Evolutionary conservation across 495 filamentous ascomycete species (phyloP), one percentile per base, ranked within the genome.

Genomic region (Geopyxis carbonaria): DNA sequence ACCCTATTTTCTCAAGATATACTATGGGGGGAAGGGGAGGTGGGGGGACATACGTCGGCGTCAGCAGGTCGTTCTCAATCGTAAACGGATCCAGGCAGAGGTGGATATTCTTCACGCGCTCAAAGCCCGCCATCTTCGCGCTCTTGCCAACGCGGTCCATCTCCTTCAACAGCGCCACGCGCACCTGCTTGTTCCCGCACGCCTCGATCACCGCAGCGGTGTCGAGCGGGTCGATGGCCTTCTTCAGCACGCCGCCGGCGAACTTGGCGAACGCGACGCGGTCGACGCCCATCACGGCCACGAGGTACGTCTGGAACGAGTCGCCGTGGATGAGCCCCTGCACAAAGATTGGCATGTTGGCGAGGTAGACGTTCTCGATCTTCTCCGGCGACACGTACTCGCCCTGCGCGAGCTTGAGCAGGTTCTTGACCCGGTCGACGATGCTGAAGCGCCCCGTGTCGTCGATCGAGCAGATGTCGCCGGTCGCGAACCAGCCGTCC

Each of bases 321-420:
- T 97, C 89, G 27, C 89, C 89, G 58, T 97, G 87, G 22, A 94
- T 80, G 45, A 82, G 93, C 2, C 73, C 87, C 55, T 77, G 77
- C 31, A 73, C 69, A 16, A 95, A 63, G 40, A 81, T 72, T 44
- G 69, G 77, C 38, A 76, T 69, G 62, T 77, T 79, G 25, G 79
- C 79, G 42, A 93, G 68, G 56, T 84, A 81, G 13, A 91, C 73
- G 61, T 93, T 93, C 67, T 97, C 89, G 52, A 97, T 76, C 22
- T 87, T 80, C 64, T 97, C 89, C 18, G 89, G 89, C 21, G 85
- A 94, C 49, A 97, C 81, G 59, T 97, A 97, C 64, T 97, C 89
- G 57, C 89, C 89, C 58, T 97, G 89, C 0, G 89, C 79, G 30
- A 97, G 71, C 70, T 97, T 97, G 54, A 97, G 75, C 11, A 95